Base-by-base conservation (phyloP, 2,329 filamentous ascomycete genomes). In the Fusarium praegraminearum region DNA sequence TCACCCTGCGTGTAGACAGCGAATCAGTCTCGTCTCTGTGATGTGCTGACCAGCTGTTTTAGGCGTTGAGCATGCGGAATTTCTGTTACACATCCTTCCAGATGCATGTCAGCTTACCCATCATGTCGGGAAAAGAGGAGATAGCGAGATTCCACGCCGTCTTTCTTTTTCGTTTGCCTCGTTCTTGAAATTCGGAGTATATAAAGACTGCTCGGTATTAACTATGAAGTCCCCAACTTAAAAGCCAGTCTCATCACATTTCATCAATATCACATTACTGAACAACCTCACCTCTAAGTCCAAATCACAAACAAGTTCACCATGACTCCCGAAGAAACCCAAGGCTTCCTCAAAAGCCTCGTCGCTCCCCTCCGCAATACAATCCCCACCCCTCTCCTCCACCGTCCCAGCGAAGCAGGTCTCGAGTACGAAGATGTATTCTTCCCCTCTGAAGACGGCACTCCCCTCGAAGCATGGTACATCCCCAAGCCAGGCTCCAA, bases 321-420 rank as follows among this genome's bases (percentile, higher is more conserved):
- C 32, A 57, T 57, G 55, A 44, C 55, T 7, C 30, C 47, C 1
- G 47, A 57, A 57, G 55, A 57, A 24, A 57, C 55, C 4, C 30
- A 57, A 18, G 38, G n/a, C 9, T 22, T 53, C 11, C 55, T 57
- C 1, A 22, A 35, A 43, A 57, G 55, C n/a, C 55, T 57, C 6
- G 55, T 54, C 8, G 55, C 55, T 5, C 55, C 55, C 8, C 28
- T 57, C 1, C 55, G 55, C 15, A 57, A 57, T 2, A 13, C 53
- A 28, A 53, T 57, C 12, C 47, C 47, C 5, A 36, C 18, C 22
- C 55, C 55, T 12, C 18, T 57, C 7, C 38, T 57, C 2, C 55
- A 57, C 18, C 8, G 26, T 4, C 55, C 55, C 15, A 28, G 30
- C 2, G 55, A 57, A n/a, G 55, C 47, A 5, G 55, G 30, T 9